phyloP scores from a whole-genome alignment of 208 protist species.

The Wallacemonas sp. region DNA sequence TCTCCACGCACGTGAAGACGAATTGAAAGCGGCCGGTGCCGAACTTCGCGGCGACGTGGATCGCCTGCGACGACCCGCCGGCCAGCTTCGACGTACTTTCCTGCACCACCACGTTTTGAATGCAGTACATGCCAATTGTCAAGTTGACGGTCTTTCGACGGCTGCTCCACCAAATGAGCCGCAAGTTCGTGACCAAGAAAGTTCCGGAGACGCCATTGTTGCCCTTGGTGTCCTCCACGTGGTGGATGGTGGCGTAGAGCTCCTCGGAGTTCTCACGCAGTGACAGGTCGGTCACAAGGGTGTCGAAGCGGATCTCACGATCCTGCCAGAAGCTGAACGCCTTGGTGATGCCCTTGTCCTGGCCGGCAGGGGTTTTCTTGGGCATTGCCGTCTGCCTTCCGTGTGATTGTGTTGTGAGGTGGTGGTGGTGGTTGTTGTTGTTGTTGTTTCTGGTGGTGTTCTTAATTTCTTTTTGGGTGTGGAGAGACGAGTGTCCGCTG shows the following conservation, averaged over 20 bases:
- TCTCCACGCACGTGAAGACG: conserved; percentile 91
- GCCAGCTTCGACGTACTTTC: conserved; percentile 72
- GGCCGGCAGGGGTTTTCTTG: conserved; percentile 20
- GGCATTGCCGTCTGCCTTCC: too few species aligned
- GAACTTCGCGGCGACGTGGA: conserved; percentile 91
- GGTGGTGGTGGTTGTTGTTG: too few species aligned
- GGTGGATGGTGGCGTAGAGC: conserved; percentile 72
- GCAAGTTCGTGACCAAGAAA: conserved; percentile 95
- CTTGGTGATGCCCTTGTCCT: conserved; percentile 39
- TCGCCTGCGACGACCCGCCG: conserved; percentile 76
- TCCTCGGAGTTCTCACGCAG: conserved; percentile 78
- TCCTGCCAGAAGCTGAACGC: conserved; percentile 93
- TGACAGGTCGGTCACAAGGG: conserved; percentile 36
- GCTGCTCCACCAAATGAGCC: conserved; percentile 91
- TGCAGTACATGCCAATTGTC: conserved; percentile 92
- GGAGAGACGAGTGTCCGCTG: too few species aligned
- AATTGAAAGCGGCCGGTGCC: conserved; percentile 92
- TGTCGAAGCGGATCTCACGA: conserved; percentile 95
- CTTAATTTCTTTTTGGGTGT: conserved; percentile 15
- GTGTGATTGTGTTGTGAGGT: too few species aligned
- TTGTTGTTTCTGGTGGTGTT: too few species aligned
- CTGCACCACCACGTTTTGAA: conserved; percentile 88
- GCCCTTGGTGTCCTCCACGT: conserved; percentile 96
- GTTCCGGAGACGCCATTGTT: conserved; percentile 92
- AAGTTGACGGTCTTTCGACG: conserved; percentile 73